Evolutionary conservation across 164 flowering plant species (phyloP).

Genomic region (Sextonia rubra): DNA sequence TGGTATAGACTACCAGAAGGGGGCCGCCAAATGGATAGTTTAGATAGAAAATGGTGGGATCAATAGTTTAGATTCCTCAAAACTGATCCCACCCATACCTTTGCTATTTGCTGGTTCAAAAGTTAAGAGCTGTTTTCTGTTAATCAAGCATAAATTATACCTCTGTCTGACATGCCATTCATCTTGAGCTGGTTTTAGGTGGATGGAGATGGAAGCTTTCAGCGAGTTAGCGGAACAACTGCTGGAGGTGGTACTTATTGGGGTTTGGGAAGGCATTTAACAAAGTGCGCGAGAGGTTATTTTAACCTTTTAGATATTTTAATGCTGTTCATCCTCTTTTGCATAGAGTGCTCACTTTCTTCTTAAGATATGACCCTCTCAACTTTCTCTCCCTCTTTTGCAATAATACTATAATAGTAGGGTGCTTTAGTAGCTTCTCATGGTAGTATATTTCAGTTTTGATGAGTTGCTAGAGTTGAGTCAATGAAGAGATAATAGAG

Average conservation of each 20-base stretch:
- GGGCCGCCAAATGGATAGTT: too few species aligned
- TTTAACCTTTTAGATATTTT: slow-evolving; percentile 6
- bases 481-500: slow-evolving; percentile 90
- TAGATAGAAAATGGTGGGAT: too few species aligned
- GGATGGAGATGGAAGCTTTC: slow-evolving; percentile 84
- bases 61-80: too few species aligned
- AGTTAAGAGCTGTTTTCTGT: too few species aligned
- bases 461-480: slow-evolving; percentile 97
- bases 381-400: too few species aligned
- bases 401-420: too few species aligned
- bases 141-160: not conserved
- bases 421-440: too few species aligned
- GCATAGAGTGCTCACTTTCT: too few species aligned
- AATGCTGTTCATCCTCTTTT: not conserved
- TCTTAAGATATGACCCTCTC: too few species aligned
- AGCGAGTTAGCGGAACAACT: slow-evolving; percentile 92
- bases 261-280: slow-evolving; percentile 81
- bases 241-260: slow-evolving; percentile 96
- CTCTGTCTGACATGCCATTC: not conserved
- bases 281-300: slow-evolving; percentile 87
- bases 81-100: too few species aligned
- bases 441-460: slow-evolving; percentile 66
- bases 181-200: slow-evolving; percentile 42
- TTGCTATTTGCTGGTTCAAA: too few species aligned
- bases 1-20: too few species aligned